Base-by-base conservation (phyloP, 805 yeast species). In the Saturnispora kantuleensis region DNA sequence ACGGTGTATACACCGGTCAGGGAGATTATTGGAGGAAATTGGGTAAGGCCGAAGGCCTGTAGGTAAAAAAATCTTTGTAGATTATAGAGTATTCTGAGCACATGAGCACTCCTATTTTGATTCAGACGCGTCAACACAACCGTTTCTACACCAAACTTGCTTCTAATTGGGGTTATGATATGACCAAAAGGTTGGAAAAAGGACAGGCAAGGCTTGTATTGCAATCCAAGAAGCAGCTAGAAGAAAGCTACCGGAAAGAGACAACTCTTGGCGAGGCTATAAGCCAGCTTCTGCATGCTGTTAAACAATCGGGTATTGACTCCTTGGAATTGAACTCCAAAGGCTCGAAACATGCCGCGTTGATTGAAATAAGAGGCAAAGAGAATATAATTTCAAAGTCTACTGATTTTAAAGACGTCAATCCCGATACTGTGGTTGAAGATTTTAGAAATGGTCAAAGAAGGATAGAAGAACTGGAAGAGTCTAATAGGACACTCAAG, bases 11-110 rank as follows among this genome's bases (percentile, higher is more conserved):
- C 66, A 75, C 77, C 43, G 96, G 95, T 1, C 96, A 88, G 10
- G 71, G 87, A 53, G 97, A 90, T 60, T 85, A 64, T 59, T 90
- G 97, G 96, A 69, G 97, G 46, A 89, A 89, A 59, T 65, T 81
- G 39, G 96, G 94, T 7, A 70, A 64, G 36, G 83, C 88, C 11
- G 77, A 73, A 44, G 93, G 87, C 0, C 80, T 76, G 50, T 82
- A 54, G 26, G 15, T 2, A 10, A 12, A n/a, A 11, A n/a, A 11
- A 5, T 21, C 26, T 21, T 21, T 21, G 26, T 21, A 21, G 11
- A 29, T 28, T 29, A 13, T 7, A 35, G 11, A n/a, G 17, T 17
- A 17, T 32, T 5, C 8, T n/a, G 30, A 18, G 13, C 29, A 35
- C 31, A 21, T 21, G 26, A 21, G 26, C 26, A 21, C 26, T 4